Evolutionary conservation across 805 yeast genomes (phyloP), one percentile per base, ranked within the genome.

Genomic region (Ogataea nonfermentans): DNA sequence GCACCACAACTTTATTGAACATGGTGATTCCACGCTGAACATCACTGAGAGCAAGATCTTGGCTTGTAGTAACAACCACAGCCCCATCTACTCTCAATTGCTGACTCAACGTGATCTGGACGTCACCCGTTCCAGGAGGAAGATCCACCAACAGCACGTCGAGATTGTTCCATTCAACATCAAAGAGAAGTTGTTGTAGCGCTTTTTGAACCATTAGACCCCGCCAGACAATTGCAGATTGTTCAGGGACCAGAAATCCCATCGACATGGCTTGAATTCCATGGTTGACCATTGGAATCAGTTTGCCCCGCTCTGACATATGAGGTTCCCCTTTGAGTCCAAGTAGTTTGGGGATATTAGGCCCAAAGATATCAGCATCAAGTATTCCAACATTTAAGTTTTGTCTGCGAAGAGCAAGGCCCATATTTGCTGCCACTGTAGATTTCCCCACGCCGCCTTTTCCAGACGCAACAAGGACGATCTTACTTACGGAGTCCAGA

Each of bases 41-140:
- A 56, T 87, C 95, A 5, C 81, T 70, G 17, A 86, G 60, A 0
- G 95, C 95, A 28, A 87, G 75, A 48, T 87, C 95, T 57, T 87
- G 95, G 0, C 95, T 91, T 0, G 95, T 87, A 0, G 89, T 78
- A 1, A 87, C 95, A 26, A 87, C 76, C 1, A 87, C 73, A 0
- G 95, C 87, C 0, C 95, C 95, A 51, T 80, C 84, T 0, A 87
- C 76, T 32, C 73, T 71, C n/a, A 84, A 58, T 51, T 79, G 83
- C 59, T 87, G 95, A 19, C 88, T 79, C n/a, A 87, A 68, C 0
- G 95, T 83, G 39, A 87, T 67, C 53, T 87, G 95, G 0, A 85
- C 81, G 56, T 87, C 95, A 13, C 95, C 95, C 0, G 95, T 87
- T 2, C 95, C 95, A 0, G 95, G 95, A 0, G 95, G 95, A 84